These are phyloP conservation scores for Alternaria postmessia DNA, from an alignment of 2,329 filamentous ascomycete genomes.

Conservation along the genomic window DNA sequence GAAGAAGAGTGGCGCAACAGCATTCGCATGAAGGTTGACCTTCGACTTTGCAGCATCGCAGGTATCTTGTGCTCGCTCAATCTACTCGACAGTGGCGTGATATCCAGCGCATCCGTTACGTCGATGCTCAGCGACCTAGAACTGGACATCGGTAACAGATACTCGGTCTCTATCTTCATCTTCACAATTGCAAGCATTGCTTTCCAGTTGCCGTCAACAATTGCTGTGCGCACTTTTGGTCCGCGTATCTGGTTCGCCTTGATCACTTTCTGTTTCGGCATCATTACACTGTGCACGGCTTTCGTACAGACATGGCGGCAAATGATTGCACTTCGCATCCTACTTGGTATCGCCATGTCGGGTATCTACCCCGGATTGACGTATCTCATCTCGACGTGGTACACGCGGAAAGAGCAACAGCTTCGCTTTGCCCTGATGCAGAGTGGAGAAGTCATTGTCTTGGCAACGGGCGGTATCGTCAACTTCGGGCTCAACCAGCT, in stretches of 20 bases:
- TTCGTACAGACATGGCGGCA: slow-evolving; percentile 73
- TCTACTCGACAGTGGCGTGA: slow-evolving; percentile 73
- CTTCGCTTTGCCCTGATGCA: slow-evolving; percentile 71
- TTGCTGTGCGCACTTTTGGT: slow-evolving; percentile 70
- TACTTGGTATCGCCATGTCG: slow-evolving; percentile 70
- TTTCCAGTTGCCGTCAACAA: slow-evolving; percentile 73
- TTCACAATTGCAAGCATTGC: slow-evolving; percentile 73
- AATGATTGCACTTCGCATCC: slow-evolving; percentile 72
- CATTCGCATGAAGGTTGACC: slow-evolving; percentile 70
- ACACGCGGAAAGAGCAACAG: slow-evolving; percentile 70
- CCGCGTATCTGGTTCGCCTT: slow-evolving; percentile 69
- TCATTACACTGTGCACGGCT: slow-evolving; percentile 73
- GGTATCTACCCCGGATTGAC: slow-evolving; percentile 54
- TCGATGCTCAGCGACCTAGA: slow-evolving; percentile 71
- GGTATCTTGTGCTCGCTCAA: slow-evolving; percentile 75
- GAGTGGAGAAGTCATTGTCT: slow-evolving; percentile 69
- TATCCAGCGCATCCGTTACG: slow-evolving; percentile 74
- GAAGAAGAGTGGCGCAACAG: slow-evolving; percentile 53
- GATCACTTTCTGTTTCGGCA: slow-evolving; percentile 68
- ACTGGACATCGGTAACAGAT: slow-evolving; percentile 68
- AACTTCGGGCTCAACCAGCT: slow-evolving; percentile 74
- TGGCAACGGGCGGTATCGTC: slow-evolving; percentile 72
- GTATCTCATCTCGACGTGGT: slow-evolving; percentile 69
- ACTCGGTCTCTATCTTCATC: slow-evolving; percentile 75
- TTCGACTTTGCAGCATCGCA: slow-evolving; percentile 74